Percentiles rank a stretch among this genome's conserved stretches.
phyloP scores from a whole-genome alignment of 495 filamentous ascomycete genomes.

The Neurospora hispaniola region DNA sequence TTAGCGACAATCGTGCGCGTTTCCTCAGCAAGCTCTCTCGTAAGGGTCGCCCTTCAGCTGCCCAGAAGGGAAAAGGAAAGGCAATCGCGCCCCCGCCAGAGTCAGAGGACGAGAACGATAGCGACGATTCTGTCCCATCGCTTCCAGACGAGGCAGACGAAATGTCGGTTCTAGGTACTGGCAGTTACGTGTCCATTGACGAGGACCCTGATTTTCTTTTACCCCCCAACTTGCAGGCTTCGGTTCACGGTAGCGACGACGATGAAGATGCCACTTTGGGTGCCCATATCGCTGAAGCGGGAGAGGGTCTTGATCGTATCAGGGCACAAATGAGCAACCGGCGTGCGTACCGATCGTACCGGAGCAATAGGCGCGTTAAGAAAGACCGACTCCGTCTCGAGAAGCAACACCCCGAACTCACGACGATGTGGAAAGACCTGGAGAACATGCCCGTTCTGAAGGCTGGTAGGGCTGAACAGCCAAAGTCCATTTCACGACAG shows the following conservation, averaged over 20 bases:
- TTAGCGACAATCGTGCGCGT: constrained; percentile 6
- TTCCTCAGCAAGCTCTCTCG: not conserved
- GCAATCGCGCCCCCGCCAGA: not conserved
- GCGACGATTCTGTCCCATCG: not conserved
- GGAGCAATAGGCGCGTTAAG: constrained; percentile 15
- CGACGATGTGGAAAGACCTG: constrained; percentile 75
- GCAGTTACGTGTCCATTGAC: constrained; percentile 3
- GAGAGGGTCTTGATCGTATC: constrained; percentile 1
- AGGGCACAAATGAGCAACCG: constrained; percentile 5
- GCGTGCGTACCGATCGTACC: constrained; percentile 19
- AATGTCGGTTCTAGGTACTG: not conserved
- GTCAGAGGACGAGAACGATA: not conserved
- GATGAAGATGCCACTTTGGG: constrained; percentile 4
- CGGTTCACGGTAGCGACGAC: not conserved
- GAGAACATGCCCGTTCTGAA: constrained; percentile 54
- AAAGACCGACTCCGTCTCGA: constrained; percentile 41
- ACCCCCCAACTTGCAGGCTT: not conserved
- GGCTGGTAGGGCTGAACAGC: constrained; percentile 60
- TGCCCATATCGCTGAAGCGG: not conserved
- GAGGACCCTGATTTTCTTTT: not conserved
- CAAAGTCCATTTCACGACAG: constrained; percentile 62
- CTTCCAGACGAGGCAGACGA: not conserved
- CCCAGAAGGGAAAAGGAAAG: not conserved
- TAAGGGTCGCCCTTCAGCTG: not conserved
- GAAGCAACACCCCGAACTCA: constrained; percentile 62